These are phyloP conservation scores for Pythium coloratum DNA, from an alignment of 352 stramenopile species.

Conservation along the genomic window DNA sequence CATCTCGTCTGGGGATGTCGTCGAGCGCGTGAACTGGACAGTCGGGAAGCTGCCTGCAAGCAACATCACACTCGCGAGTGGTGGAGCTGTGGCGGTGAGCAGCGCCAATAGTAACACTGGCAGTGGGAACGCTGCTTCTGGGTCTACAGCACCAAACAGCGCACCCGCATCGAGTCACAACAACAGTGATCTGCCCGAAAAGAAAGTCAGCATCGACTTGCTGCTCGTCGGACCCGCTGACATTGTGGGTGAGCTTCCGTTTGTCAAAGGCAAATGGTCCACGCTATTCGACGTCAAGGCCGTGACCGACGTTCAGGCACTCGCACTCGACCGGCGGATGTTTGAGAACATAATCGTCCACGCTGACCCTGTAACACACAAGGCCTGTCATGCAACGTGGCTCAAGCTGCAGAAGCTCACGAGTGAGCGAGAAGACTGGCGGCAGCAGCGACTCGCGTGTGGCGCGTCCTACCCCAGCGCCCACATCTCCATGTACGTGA, in stretches of 20 bases:
- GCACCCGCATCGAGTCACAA: not conserved
- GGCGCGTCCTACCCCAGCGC: conserved; percentile 65
- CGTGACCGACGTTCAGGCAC: conserved; percentile 57
- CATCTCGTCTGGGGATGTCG: conserved; percentile 63
- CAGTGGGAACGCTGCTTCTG: not conserved
- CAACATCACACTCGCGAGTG: conserved; percentile 12
- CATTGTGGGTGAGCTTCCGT: conserved; percentile 59
- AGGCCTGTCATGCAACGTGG: conserved; percentile 38
- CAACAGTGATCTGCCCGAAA: conserved; percentile 40
- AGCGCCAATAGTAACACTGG: not conserved
- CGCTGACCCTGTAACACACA: conserved; percentile 44
- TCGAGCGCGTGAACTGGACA: conserved; percentile 67
- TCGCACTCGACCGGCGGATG: conserved; percentile 60
- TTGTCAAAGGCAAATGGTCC: conserved; percentile 50
- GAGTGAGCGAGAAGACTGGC: conserved; percentile 66
- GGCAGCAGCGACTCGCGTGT: conserved; percentile 69
- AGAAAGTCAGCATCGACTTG: conserved; percentile 74
- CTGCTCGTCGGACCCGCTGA: conserved; percentile 58
- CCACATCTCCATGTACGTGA: conserved; percentile 66
- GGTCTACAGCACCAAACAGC: not conserved
- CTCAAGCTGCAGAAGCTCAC: conserved; percentile 49
- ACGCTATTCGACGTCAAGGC: conserved; percentile 70
- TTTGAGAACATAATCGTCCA: conserved; percentile 60
- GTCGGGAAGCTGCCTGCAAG: conserved; percentile 16
- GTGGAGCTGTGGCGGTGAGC: not conserved